Conservation (phyloP, 2,329 filamentous ascomycete genomes). For the Graphiopsis chlorocephala region DNA sequence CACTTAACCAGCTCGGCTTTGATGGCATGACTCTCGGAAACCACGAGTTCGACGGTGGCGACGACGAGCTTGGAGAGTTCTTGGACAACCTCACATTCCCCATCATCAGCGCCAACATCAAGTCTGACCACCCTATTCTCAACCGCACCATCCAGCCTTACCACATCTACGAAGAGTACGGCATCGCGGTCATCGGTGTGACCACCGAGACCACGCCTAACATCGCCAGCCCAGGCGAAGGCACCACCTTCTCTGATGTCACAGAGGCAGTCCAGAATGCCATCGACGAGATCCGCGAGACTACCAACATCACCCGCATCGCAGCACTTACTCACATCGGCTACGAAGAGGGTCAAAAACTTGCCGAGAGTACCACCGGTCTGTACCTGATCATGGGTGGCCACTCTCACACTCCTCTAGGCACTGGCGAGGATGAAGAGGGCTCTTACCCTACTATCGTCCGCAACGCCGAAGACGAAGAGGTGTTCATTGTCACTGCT, state of each 20-base stretch:
- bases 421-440: constrained; percentile 56
- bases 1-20: constrained; percentile 63
- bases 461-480: constrained; percentile 59
- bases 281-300: constrained; percentile 60
- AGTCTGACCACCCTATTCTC: constrained; percentile 57
- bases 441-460: constrained; percentile 64
- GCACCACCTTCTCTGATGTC: constrained; percentile 58
- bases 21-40: constrained; percentile 67
- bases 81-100: constrained; percentile 64
- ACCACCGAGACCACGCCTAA: constrained; percentile 59
- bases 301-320: constrained; percentile 62
- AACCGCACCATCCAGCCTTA: constrained; percentile 65
- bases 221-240: constrained; percentile 58
- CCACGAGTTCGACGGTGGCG: constrained; percentile 65
- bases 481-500: constrained; percentile 66
- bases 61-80: constrained; percentile 61
- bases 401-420: constrained; percentile 58
- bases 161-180: constrained; percentile 60
- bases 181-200: constrained; percentile 62
- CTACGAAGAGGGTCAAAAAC: constrained; percentile 61
- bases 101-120: constrained; percentile 61
- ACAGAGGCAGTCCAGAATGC: constrained; percentile 59
- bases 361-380: constrained; percentile 59
- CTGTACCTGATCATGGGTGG: constrained; percentile 68
- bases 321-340: constrained; percentile 67